Conservation (phyloP, 1,139 yeast genomes). For the Arxiozyma heterogenica region DNA sequence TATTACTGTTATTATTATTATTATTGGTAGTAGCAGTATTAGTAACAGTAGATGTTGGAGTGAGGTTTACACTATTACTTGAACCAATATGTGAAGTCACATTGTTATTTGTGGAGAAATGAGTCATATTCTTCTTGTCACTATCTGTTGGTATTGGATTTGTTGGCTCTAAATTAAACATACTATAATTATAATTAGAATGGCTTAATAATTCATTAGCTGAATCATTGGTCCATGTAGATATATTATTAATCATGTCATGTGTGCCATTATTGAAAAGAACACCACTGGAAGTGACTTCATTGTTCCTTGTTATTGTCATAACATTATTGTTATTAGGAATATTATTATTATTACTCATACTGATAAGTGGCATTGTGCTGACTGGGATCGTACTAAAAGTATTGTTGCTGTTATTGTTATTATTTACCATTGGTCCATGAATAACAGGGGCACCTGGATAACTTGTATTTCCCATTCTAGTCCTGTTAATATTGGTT, state of each 20-base stretch:
- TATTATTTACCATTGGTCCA: background rate
- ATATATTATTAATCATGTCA: constrained; percentile 52
- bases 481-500: background rate
- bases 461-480: background rate
- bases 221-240: constrained; percentile 43
- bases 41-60: background rate
- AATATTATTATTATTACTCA: background rate
- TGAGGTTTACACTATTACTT: background rate
- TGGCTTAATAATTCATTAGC: constrained; percentile 18
- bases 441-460: background rate
- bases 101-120: background rate
- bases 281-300: constrained; percentile 14
- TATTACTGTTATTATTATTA: background rate
- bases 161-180: background rate
- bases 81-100: background rate
- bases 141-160: background rate
- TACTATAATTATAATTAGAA: background rate
- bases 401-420: background rate
- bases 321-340: background rate
- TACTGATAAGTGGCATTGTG: background rate
- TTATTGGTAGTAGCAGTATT: background rate
- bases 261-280: constrained; percentile 45
- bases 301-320: background rate
- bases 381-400: background rate
- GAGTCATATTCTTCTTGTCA: background rate